A percentile compares a stretch with the other conserved stretches of the same genome.
Evolutionary conservation across 1,284 basidiomycete genomes (phyloP).

Genomic region (Cutaneotrichosporon curvatum): DNA sequence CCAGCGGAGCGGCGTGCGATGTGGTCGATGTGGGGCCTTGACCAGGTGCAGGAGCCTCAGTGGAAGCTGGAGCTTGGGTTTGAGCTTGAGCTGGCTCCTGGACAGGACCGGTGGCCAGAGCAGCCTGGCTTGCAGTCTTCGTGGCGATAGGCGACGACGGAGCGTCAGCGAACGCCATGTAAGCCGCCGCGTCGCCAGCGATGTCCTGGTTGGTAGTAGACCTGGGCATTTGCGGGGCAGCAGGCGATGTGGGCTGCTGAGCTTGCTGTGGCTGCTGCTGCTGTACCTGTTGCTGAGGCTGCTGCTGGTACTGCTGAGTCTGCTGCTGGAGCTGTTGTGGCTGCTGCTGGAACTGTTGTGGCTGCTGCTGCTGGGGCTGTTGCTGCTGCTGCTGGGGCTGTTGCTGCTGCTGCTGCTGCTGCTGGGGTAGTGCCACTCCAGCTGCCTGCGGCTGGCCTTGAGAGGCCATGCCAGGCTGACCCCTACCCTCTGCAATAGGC

Average conservation of each 20-base stretch:
- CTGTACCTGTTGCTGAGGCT: not conserved
- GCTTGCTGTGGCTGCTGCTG: not conserved
- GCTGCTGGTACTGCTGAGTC: no score
- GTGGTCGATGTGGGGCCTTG: no score
- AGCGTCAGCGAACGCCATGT: conserved; percentile 35
- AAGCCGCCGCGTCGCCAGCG: conserved; percentile 35
- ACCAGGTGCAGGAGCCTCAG: not conserved
- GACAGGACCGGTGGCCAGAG: not conserved
- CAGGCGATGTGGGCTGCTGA: not conserved
- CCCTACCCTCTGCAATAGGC: no score
- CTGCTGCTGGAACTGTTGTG: not conserved
- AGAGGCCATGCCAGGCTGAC: no score
- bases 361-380: not conserved
- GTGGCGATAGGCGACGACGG: conserved; percentile 6
- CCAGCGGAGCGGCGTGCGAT: no score
- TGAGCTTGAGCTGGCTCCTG: not conserved
- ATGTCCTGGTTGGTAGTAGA: conserved; percentile 13
- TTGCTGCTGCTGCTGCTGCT: no score
- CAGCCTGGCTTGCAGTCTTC: not conserved
- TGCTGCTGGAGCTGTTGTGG: no score
- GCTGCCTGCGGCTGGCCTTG: no score
- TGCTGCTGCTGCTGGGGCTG: not conserved
- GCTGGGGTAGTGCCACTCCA: no score
- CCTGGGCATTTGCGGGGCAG: not conserved
- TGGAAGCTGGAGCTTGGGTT: conserved; percentile 12